Evolutionary conservation across 2,329 filamentous ascomycete species (phyloP), one percentile per base, ranked within the genome.

Genomic region (Aotearoamyces nothofagi): DNA sequence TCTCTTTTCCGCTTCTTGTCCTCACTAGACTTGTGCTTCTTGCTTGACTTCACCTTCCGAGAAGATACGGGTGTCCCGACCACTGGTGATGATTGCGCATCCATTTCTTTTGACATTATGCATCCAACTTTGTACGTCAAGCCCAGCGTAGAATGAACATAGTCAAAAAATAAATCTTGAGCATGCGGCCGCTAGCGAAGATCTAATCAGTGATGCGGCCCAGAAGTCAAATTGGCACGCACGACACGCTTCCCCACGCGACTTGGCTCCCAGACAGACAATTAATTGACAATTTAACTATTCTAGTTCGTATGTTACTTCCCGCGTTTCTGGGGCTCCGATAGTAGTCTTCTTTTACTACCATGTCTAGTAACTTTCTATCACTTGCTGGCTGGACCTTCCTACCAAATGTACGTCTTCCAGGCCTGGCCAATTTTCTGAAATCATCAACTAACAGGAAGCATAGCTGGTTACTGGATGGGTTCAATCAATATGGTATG

Each of bases 401-500:
- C 44, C 57, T 77, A 15, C 71, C 71, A 34, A 62, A 62, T 40
- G 68, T 73, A 55, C 46, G 61, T 35, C 19, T 24, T 33, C 25
- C n/a, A n/a, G n/a, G n/a, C n/a, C n/a, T n/a, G n/a, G n/a, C n/a
- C n/a, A n/a, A n/a, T n/a, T n/a, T n/a, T n/a, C 27, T 13, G 7
- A 8, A 20, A 20, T 20, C 8, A 20, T 20, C 19, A 20, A 20
- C 24, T 31, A 31, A 28, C 22, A 30, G 12, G 26, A 11, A n/a
- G 12, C 17, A 24, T 41, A 92, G 81, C 69, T 87, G 42, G 78
- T 74, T 27, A 86, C 83, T 20, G 69, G 70, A 38, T 80, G 77
- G 59, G 51, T 78, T 5, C 87, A 96, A 52, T 66, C 66, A 37
- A 61, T 92, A 42, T 90, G 84, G 58, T 98, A 96, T 58, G 66